Conservation (phyloP, 2,329 filamentous ascomycete genomes). For the Ascochyta clinopodiicola region DNA sequence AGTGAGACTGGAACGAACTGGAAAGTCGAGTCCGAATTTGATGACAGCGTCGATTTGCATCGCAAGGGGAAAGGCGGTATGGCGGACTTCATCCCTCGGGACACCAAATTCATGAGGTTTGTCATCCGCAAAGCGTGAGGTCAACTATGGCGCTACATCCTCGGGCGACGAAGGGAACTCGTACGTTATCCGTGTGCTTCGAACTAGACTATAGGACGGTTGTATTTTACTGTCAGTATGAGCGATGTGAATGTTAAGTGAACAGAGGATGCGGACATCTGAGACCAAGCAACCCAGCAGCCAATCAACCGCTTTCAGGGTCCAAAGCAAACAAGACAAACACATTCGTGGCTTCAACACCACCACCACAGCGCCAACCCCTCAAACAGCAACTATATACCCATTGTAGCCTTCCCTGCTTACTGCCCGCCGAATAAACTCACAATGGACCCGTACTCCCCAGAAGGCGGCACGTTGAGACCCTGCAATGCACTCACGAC, state of each 20-base stretch:
- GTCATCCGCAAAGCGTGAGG: constrained; percentile 24
- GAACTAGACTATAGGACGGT: neutral
- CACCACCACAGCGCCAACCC: constrained; percentile 20
- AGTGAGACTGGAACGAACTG: constrained; percentile 47
- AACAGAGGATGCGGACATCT: neutral
- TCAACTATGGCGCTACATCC: neutral
- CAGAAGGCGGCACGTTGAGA: constrained; percentile 63
- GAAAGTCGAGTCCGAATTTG: constrained; percentile 40
- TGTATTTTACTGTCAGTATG: neutral
- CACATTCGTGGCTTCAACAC: constrained; percentile 43
- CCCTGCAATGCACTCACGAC: neutral
- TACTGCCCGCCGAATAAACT: neutral
- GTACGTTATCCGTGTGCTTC: neutral
- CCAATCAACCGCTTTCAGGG: constrained; percentile 35
- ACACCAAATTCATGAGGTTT: constrained; percentile 36
- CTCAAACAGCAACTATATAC: constrained; percentile 1
- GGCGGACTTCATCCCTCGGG: constrained; percentile 29
- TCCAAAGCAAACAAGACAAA: constrained; percentile 39
- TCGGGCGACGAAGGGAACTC: too few relatives aligned
- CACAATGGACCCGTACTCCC: constrained; percentile 65
- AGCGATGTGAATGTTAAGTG: neutral
- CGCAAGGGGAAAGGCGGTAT: constrained; percentile 21
- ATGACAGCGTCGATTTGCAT: constrained; percentile 28
- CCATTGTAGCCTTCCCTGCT: constrained; percentile 5
- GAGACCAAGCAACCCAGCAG: neutral